phyloP scores from a whole-genome alignment of 108 stramenopile genomes.

The Cyclotella choctawhatcheeana region DNA sequence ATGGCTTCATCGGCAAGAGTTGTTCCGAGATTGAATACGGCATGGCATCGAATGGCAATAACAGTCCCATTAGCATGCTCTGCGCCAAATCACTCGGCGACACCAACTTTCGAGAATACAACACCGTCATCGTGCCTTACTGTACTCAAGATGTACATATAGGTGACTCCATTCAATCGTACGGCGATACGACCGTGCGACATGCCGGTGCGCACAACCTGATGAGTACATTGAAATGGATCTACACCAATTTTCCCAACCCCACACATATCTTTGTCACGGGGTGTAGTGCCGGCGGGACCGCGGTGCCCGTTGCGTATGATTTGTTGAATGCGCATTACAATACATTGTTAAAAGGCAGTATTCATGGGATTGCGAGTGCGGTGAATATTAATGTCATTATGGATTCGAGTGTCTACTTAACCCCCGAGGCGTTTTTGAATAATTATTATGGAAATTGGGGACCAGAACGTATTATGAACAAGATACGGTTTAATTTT shows the following conservation, averaged over 20 bases:
- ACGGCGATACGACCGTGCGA: slow-evolving; percentile 15
- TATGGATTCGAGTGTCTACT: slow-evolving; percentile 57
- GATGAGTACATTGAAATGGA: slow-evolving; percentile 28
- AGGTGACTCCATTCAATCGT: slow-evolving; percentile 34
- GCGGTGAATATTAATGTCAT: slow-evolving; percentile 45
- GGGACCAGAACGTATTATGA: slow-evolving; percentile 50
- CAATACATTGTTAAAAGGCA: slow-evolving; percentile 38
- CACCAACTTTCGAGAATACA: slow-evolving; percentile 54
- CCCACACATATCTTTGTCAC: slow-evolving; percentile 47
- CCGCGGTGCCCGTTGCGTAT: slow-evolving; percentile 49
- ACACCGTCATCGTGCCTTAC: slow-evolving; percentile 59
- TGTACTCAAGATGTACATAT: slow-evolving; percentile 63
- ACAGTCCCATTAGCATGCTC: slow-evolving; percentile 38
- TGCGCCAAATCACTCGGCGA: slow-evolving; percentile 40
- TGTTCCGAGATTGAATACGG: slow-evolving; percentile 45
- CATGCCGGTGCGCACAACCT: slow-evolving; percentile 48
- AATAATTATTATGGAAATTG: slow-evolving; percentile 48
- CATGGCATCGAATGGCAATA: neutral
- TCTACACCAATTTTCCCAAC: slow-evolving; percentile 48
- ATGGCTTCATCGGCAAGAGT: slow-evolving; percentile 38
- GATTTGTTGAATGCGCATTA: slow-evolving; percentile 43
- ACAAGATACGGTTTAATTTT: slow-evolving; percentile 48
- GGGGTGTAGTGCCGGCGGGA: slow-evolving; percentile 58
- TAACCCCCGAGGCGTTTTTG: slow-evolving; percentile 59
- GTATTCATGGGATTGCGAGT: slow-evolving; percentile 1